Base-by-base conservation (phyloP, 225 moss, liverwort and hornwort genomes). In the Marchantia polymorpha region DNA sequence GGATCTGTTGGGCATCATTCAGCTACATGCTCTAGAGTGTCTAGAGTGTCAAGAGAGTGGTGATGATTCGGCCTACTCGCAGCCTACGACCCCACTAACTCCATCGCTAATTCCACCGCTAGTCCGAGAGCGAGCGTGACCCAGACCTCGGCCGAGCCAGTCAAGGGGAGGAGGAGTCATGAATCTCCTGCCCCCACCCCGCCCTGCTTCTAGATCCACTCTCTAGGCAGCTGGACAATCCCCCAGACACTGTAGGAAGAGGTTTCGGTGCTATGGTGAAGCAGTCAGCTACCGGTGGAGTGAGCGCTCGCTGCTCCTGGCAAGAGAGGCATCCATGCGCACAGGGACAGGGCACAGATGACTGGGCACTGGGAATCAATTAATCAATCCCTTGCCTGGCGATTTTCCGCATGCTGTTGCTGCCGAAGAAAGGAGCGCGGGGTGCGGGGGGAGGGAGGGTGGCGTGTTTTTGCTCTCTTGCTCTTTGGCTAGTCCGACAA, bases 1-100 rank as follows among this genome's bases (percentile, higher is more conserved):
- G 73, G 73, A 73, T 48, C 11, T 51, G n/a, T 47, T 49, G 10
- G 71, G 71, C 71, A 71, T 72, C 71, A 71, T 72, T 51, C 50
- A 52, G 31, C 52, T 51, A 5, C 51, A 11, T 52, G 22, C 52
- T 22, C 72, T 10, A 39, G 7, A 46, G 48, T 19, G 49, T n/a
- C n/a, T n/a, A n/a, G n/a, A n/a, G n/a, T n/a, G n/a, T n/a, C n/a
- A n/a, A n/a, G n/a, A n/a, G n/a, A n/a, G n/a, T n/a, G n/a, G n/a
- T 39, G 47, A 5, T 2, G 39, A 39, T 39, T 39, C 39, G 39
- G 39, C 39, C 39, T 39, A 39, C 5, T 39, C 39, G 39, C 39
- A 39, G 39, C 6, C 10, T 10, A 48, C 22, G 15, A 49, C 22
- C 69, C 69, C 49, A 50, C 70, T 19, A n/a, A 49, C 20, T 23